phyloP scores from a whole-genome alignment of 2,329 filamentous ascomycete genomes.

The Myriosclerotinia scirpicola region DNA sequence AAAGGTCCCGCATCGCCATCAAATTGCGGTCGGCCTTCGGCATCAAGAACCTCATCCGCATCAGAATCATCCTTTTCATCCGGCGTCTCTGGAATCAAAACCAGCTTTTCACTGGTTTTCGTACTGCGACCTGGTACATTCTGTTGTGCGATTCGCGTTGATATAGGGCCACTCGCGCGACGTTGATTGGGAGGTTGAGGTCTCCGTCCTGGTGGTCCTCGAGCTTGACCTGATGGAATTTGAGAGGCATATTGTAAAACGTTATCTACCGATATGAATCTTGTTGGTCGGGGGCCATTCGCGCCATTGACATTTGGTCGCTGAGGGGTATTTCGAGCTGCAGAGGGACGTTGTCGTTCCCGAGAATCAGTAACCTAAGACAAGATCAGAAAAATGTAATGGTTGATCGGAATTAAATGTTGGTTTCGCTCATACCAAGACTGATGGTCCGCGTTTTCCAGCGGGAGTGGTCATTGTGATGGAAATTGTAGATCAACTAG shows the following conservation, averaged over 20 bases:
- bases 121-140: slow-evolving; percentile 79
- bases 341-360: slow-evolving; percentile 51
- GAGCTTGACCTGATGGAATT: slow-evolving; percentile 90
- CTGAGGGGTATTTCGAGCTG: slow-evolving; percentile 40
- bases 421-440: slow-evolving; percentile 50
- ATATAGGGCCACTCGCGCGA: slow-evolving; percentile 48
- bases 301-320: slow-evolving; percentile 39
- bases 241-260: slow-evolving; percentile 92
- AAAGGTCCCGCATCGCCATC: slow-evolving; percentile 65
- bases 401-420: background rate
- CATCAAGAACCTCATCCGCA: slow-evolving; percentile 53
- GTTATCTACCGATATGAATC: slow-evolving; percentile 87
- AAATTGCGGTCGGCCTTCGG: slow-evolving; percentile 46
- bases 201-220: slow-evolving; percentile 58
- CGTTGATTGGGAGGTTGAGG: slow-evolving; percentile 50
- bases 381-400: slow-evolving; percentile 17
- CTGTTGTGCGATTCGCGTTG: slow-evolving; percentile 47
- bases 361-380: slow-evolving; percentile 58
- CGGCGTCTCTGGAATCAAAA: slow-evolving; percentile 81
- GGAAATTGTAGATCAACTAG: background rate
- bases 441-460: slow-evolving; percentile 58
- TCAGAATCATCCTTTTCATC: slow-evolving; percentile 61
- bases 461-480: slow-evolving; percentile 26
- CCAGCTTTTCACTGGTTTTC: slow-evolving; percentile 96
- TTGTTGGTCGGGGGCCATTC: slow-evolving; percentile 54